Base-by-base conservation (phyloP, 441 rosid species). In the Mallotus japonicus region DNA sequence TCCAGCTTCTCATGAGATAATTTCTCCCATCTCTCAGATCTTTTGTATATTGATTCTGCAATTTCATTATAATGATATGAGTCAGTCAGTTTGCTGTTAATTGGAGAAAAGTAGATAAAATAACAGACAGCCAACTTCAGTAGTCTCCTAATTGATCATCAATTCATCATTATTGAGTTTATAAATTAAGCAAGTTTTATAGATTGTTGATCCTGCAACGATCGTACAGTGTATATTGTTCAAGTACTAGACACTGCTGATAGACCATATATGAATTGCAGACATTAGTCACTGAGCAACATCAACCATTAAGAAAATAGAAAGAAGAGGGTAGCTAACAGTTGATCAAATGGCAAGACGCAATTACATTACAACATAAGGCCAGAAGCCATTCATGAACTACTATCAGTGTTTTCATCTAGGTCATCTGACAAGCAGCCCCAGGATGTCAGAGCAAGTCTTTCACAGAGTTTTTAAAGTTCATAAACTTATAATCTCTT, bases 11-110 rank as follows among this genome's bases (percentile, higher is more conserved):
- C 77, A 11, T 65, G 73, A 73, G 84, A 77, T 13, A 40, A 69
- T 74, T 73, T 76, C 50, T 59, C 77, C 77, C 69, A 58, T 53
- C 69, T 67, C 70, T 79, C 69, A 13, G 15, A 57, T 71, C 73
- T 73, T 68, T 49, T 57, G 50, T 63, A 60, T 8, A n/a, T 72
- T 55, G 69, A 5, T 63, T 78, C 83, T 79, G 86, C 8, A 63
- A 53, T 62, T 34, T 22, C 61, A 61, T 49, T 22, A 64, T 66
- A 28, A 34, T 16, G 28, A 65, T 49, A 44, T 13, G 42, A 11
- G 73, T 42, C 14, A 71, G 54, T 65, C 64, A 59, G 50, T 58
- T 47, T 15, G 19, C 49, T 1, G 10, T n/a, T 22, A 32, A 56
- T 47, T 60, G 50, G 22, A 56, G 32, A 20, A 54, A 55, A 49